Base-by-base conservation (phyloP, 177 flowering plant genomes). In the Vitis hybrid region DNA sequence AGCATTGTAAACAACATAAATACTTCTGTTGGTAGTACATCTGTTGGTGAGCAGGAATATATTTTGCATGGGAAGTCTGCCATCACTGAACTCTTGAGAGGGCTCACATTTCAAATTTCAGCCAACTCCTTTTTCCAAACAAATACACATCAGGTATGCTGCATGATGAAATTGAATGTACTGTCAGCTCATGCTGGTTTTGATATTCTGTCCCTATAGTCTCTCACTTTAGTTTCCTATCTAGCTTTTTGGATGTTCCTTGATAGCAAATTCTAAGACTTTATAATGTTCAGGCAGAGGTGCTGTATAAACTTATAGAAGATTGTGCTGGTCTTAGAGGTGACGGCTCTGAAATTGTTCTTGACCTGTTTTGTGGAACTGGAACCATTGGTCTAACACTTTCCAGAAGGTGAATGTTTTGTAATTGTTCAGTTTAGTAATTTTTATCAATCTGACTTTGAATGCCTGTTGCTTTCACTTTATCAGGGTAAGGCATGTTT, bases 101-200 rank as follows among this genome's bases (percentile, higher is more conserved):
- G 98, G 46, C 84, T 92, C 56, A 85, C 85, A 3, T 96, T 96
- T 77, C 92, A 91, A 70, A 96, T 96, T 74, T 96, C 98, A 63
- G 98, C 99, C 32, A 96, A 96, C 81, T 93, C 99, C 73, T 96
- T 96, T 82, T 96, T 96, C 81, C 98, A 93, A 83, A 96, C 99
- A 76, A 96, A 96, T 78, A 85, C 97, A 73, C 82, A 74, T 60
- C 99, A 93, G 97, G 99, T 92, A 82, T 58, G 55, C 64, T 19
- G 10, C n/a, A 30, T 11, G 46, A 70, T 50, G 60, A 68, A 35
- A 35, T 52, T 62, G 52, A 40, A 60, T 24, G 11, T 2, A 48
- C 40, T 15, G 9, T 48, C 16, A 9, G 11, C 57, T 64, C 52
- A 51, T 18, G 6, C 14, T 56, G 10, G 14, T 11, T 64, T 75